These are phyloP conservation scores for Aquilaria yunnanensis DNA, from an alignment of 345 rosid species.

Conservation along the genomic window DNA sequence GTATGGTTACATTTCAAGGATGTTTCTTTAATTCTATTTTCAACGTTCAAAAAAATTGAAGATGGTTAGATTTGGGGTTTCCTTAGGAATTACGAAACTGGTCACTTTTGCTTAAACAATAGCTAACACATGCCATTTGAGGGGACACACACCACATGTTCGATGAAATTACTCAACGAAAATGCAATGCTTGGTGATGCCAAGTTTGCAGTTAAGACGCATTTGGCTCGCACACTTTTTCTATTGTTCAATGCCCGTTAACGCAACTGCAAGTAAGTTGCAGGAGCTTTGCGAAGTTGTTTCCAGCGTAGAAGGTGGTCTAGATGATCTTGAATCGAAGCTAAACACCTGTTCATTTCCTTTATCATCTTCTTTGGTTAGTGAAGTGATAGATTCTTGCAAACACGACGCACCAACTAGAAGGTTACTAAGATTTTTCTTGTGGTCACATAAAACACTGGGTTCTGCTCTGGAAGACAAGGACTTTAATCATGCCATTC, in stretches of 20 bases:
- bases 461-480: constrained; percentile 33
- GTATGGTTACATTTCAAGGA: too few species aligned
- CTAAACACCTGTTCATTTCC: constrained; percentile 29
- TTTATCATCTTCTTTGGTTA: constrained; percentile 40
- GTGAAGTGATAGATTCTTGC: constrained; percentile 44
- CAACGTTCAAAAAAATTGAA: too few species aligned
- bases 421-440: constrained; percentile 69
- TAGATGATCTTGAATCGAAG: constrained; percentile 70
- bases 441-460: constrained; percentile 55
- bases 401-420: constrained; percentile 54
- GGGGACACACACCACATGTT: constrained; percentile 27
- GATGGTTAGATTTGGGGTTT: too few species aligned
- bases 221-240: constrained; percentile 10
- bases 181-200: constrained; percentile 26
- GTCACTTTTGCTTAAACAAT: too few species aligned
- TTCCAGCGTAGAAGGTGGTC: constrained; percentile 56
- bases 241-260: constrained; percentile 14
- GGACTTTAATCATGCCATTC: constrained; percentile 58
- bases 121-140: not conserved
- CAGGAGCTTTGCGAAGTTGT: constrained; percentile 41
- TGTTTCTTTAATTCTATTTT: too few species aligned
- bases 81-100: too few species aligned
- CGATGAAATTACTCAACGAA: constrained; percentile 37
- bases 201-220: constrained; percentile 14
- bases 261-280: constrained; percentile 20